Base-by-base conservation (phyloP, 2,329 filamentous ascomycete species). In the Fusarium udum region DNA sequence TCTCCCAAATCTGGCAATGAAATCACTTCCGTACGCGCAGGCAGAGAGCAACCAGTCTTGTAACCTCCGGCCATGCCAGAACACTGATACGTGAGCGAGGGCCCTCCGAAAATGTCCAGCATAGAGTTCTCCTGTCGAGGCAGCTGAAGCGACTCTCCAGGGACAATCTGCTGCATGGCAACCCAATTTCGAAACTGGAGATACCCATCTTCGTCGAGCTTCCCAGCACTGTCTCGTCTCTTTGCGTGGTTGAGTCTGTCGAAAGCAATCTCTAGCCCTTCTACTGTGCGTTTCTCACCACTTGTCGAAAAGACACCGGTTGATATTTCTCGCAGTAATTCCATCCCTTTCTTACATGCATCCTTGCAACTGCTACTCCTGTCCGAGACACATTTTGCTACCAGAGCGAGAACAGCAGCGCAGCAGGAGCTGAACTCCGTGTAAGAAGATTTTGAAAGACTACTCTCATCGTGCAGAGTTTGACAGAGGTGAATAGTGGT, bases 121-220 rank as follows among this genome's bases (percentile, higher is more conserved):
- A 55, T 45, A 22, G 46, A 26, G 20, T 64, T 55, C 10, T 71
- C 69, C 15, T 74, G 63, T 7, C 49, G 45, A 20, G 57, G 62
- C 1, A 64, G n/a, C 31, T 62, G 56, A 18, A 71, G n/a, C 22
- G 53, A 31, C 34, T 75, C 74, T 14, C 61, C 59, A 4, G 74
- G 64, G 9, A 69, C 52, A 42, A 72, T 58, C 40, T 75, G 71
- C 37, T 76, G 75, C 64, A 69, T 59, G 2, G 71, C 67, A 7
- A 72, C 75, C 75, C 73, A 77, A 26, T 72, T 69, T 31, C 66
- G 62, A 64, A 77, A 77, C 43, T 75, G 69, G 14, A 56, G 39
- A 36, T 77, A 77, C 3, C 75, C 75, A 28, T 61, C 57, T 5
- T 57, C 64, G 9, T 37, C 26, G 20, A 53, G 18, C 16, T 34